Conservation (phyloP, 2,329 filamentous ascomycete genomes). For the Ophiocordyceps camponoti-rufipedis region DNA sequence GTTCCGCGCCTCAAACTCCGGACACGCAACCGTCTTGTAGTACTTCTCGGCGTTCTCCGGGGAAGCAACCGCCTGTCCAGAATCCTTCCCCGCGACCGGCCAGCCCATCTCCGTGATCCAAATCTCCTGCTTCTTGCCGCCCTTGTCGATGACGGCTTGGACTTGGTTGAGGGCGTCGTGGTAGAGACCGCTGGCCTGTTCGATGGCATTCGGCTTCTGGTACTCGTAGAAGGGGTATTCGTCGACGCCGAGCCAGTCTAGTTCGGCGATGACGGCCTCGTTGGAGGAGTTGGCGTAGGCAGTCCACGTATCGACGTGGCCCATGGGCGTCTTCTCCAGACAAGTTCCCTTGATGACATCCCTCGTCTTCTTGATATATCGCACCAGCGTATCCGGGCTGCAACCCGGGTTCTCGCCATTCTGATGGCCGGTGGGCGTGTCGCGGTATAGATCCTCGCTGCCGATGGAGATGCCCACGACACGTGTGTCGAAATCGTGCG, state of each 20-base stretch:
- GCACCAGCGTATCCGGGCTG: constrained; percentile 40
- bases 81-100: constrained; percentile 51
- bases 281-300: constrained; percentile 59
- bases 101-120: constrained; percentile 86
- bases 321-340: constrained; percentile 40
- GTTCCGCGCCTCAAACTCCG: constrained; percentile 43
- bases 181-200: constrained; percentile 47
- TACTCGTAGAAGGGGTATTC: constrained; percentile 74
- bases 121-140: constrained; percentile 45
- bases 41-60: constrained; percentile 55
- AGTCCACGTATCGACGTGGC: constrained; percentile 85
- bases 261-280: constrained; percentile 45
- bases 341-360: constrained; percentile 42
- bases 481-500: constrained; percentile 45
- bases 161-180: constrained; percentile 37
- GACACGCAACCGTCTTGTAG: constrained; percentile 66
- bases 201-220: constrained; percentile 47
- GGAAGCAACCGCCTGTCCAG: constrained; percentile 44
- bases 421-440: constrained; percentile 48
- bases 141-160: constrained; percentile 36
- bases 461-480: constrained; percentile 75
- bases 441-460: constrained; percentile 72
- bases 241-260: constrained; percentile 71
- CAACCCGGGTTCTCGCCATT: constrained; percentile 45
- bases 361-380: constrained; percentile 54